Percentiles rank a stretch among this genome's conserved stretches.
Conservation (phyloP, 116 monocot species). For the Thalassia testudinum region DNA sequence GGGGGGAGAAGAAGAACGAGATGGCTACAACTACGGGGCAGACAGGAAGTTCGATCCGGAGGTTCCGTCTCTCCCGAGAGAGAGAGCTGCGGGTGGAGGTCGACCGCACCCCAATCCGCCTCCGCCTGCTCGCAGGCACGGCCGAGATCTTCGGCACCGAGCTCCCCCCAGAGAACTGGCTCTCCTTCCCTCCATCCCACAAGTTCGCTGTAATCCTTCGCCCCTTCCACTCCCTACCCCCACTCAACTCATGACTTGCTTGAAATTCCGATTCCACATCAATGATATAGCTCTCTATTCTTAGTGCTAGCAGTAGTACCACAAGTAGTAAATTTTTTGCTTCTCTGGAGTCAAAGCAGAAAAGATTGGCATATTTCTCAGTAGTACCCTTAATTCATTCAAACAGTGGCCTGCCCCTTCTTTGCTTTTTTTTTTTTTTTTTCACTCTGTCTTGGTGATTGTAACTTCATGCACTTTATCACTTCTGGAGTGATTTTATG, state of each 20-base stretch:
- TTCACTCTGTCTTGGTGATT: neutral
- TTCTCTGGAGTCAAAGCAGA: too few species aligned
- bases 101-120: conserved; percentile 37
- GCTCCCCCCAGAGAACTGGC: conserved; percentile 76
- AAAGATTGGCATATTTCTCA: too few species aligned
- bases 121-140: conserved; percentile 69
- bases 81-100: conserved; percentile 86
- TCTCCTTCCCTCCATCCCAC: conserved; percentile 59
- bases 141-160: conserved; percentile 96
- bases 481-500: too few species aligned
- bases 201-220: conserved; percentile 53
- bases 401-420: too few species aligned
- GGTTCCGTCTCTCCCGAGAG: conserved; percentile 60
- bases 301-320: too few species aligned
- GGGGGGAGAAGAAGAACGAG: neutral
- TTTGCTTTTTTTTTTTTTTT: neutral
- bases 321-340: too few species aligned
- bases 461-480: too few species aligned
- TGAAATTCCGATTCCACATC: too few species aligned
- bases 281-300: too few species aligned
- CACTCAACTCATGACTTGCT: too few species aligned
- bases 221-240: too few species aligned
- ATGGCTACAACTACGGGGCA: neutral
- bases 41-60: neutral
- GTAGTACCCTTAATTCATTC: too few species aligned